phyloP scores from a whole-genome alignment of 495 filamentous ascomycete species.

The Thermothielavioides terrestris region DNA sequence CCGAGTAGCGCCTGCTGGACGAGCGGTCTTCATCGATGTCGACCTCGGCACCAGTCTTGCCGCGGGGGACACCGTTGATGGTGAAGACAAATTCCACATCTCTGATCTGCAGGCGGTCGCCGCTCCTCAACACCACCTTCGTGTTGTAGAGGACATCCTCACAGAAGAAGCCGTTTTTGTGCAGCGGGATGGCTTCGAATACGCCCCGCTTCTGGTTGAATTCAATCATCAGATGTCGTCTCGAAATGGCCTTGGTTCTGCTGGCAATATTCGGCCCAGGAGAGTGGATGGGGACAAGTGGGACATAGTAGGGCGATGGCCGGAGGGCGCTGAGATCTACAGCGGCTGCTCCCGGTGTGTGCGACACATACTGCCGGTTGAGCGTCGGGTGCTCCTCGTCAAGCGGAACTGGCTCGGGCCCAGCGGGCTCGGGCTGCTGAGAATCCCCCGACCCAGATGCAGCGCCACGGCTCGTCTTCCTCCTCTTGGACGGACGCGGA shows the following conservation, averaged over 20 bases:
- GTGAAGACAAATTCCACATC: slow-evolving; percentile 65
- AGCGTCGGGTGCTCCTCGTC: slow-evolving; percentile 27
- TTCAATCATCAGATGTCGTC: slow-evolving; percentile 73
- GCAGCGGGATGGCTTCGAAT: slow-evolving; percentile 74
- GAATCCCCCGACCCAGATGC: slow-evolving; percentile 17
- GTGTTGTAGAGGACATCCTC: slow-evolving; percentile 62
- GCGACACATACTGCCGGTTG: slow-evolving; percentile 42
- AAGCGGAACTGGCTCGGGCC: slow-evolving; percentile 6
- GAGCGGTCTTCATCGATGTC: slow-evolving; percentile 33
- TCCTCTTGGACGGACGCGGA: slow-evolving; percentile 31
- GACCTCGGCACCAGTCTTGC: slow-evolving; percentile 58
- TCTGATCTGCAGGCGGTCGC: slow-evolving; percentile 70
- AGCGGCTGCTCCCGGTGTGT: slow-evolving; percentile 39
- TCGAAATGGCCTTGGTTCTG: slow-evolving; percentile 67
- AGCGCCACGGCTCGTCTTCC: slow-evolving; percentile 22
- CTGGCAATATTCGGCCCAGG: slow-evolving; percentile 50
- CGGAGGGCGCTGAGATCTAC: slow-evolving; percentile 43
- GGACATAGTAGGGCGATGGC: slow-evolving; percentile 56
- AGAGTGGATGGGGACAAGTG: slow-evolving; percentile 74
- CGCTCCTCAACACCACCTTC: slow-evolving; percentile 58
- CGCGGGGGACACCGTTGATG: slow-evolving; percentile 61
- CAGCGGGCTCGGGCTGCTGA: slow-evolving; percentile 5
- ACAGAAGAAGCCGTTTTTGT: slow-evolving; percentile 78
- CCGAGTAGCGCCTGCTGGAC: slow-evolving; percentile 35
- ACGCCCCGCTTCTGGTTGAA: slow-evolving; percentile 66